Percentiles rank a stretch among this genome's conserved stretches.
phyloP scores from a whole-genome alignment of 768 basidiomycete species.

The Kwoniella pini region DNA sequence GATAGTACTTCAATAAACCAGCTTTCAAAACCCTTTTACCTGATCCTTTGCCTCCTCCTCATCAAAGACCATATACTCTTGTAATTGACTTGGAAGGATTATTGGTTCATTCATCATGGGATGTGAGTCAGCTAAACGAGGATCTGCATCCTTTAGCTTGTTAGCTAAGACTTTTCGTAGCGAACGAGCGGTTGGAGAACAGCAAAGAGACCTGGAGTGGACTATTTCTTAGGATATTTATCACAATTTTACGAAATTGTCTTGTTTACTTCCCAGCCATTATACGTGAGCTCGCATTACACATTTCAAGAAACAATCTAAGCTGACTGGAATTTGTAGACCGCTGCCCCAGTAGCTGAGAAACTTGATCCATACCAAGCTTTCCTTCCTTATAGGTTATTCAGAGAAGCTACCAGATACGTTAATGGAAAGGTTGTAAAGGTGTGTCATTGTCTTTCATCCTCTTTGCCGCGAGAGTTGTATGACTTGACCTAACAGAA shows the following conservation, averaged over 20 bases:
- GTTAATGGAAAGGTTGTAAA: conserved; percentile 83
- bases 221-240: conserved; percentile 96
- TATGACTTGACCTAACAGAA: neutral
- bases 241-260: conserved; percentile 99
- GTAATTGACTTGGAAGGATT: conserved; percentile 89
- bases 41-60: conserved; percentile 74
- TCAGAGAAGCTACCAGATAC: conserved; percentile 84
- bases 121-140: conserved; percentile 66
- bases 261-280: conserved; percentile 85
- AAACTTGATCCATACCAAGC: conserved; percentile 92
- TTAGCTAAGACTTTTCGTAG: conserved; percentile 56
- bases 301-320: too few relatives aligned
- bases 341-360: conserved; percentile 81
- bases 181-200: conserved; percentile 94
- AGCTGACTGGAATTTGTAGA: conserved; percentile 60
- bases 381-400: conserved; percentile 85
- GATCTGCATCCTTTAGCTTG: neutral
- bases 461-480: neutral
- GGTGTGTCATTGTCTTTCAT: conserved; percentile 55
- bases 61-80: conserved; percentile 88
- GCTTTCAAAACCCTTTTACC: conserved; percentile 90
- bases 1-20: conserved; percentile 87
- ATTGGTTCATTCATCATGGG: conserved; percentile 88
- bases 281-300: conserved; percentile 68
- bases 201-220: conserved; percentile 94